A percentile compares a stretch with the other conserved stretches of the same genome.
Conservation (phyloP, 345 rosid genomes). For the Reutealis trisperma region DNA sequence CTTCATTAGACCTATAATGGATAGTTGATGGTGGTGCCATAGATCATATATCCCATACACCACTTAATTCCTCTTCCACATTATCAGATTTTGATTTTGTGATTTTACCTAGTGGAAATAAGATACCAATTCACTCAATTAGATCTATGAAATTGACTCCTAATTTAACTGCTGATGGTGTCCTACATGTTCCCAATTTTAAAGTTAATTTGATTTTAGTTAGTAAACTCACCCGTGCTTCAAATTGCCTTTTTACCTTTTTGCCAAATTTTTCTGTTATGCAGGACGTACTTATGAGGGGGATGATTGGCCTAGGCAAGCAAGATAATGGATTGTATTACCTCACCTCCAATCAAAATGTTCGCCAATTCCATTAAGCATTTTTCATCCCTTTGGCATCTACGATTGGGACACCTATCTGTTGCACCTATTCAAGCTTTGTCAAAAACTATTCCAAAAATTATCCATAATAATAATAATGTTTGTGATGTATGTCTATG, state of each 20-base stretch:
- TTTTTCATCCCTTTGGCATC: slow-evolving; percentile 6
- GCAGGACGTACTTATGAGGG: background rate
- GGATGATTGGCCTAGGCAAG: background rate
- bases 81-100: background rate
- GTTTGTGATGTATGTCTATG: slow-evolving; percentile 9
- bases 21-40: background rate
- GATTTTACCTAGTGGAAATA: background rate
- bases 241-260: background rate
- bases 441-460: background rate
- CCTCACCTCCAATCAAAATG: background rate
- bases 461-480: background rate
- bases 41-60: background rate
- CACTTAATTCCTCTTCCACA: background rate
- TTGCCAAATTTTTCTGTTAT: background rate
- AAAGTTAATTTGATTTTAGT: slow-evolving; percentile 13
- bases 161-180: background rate
- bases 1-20: background rate
- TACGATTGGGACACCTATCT: background rate
- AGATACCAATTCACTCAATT: background rate
- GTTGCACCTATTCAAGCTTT: background rate
- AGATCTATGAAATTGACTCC: background rate
- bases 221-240: slow-evolving; percentile 4
- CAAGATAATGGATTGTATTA: background rate
- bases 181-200: slow-evolving; percentile 13
- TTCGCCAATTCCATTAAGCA: background rate